phyloP scores from a whole-genome alignment of 2,329 filamentous ascomycete genomes.

The Thermothelomyces thermophilus region DNA sequence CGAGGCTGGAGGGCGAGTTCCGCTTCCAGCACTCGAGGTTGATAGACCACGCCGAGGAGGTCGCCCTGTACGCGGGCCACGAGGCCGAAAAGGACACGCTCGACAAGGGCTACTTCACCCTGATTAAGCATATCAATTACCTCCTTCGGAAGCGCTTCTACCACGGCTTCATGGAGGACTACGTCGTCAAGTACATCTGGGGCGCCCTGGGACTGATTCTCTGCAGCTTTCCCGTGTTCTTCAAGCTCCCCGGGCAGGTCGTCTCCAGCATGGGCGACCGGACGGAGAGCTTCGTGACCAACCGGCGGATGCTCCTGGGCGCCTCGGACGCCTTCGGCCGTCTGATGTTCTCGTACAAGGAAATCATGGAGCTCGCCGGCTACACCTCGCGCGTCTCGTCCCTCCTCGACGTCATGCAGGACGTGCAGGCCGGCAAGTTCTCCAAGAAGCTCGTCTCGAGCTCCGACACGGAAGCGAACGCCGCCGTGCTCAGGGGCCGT shows the following conservation, averaged over 20 bases:
- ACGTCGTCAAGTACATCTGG: constrained; percentile 99
- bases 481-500: constrained; percentile 72
- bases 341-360: constrained; percentile 96
- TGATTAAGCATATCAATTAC: constrained; percentile 98
- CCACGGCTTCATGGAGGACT: constrained; percentile 99
- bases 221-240: constrained; percentile 92
- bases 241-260: constrained; percentile 73
- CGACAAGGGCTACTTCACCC: constrained; percentile 96
- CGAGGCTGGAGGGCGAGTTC: constrained; percentile 90
- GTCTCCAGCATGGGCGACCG: constrained; percentile 62
- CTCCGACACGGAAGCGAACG: constrained; percentile 72
- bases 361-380: constrained; percentile 90
- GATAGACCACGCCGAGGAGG: constrained; percentile 93
- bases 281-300: constrained; percentile 81
- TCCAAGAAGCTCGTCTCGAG: constrained; percentile 96
- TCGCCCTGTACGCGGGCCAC: constrained; percentile 86
- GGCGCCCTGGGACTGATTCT: constrained; percentile 84
- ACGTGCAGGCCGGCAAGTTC: constrained; percentile 82
- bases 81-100: constrained; percentile 92
- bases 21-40: constrained; percentile 88
- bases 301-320: constrained; percentile 81
- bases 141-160: constrained; percentile 87
- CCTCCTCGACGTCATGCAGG: constrained; percentile 87
- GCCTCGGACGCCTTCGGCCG: constrained; percentile 94
- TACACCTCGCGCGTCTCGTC: constrained; percentile 90